Conservation (phyloP, 371 early-diverging fungal genomes). For the Mucor lusitanicus region DNA sequence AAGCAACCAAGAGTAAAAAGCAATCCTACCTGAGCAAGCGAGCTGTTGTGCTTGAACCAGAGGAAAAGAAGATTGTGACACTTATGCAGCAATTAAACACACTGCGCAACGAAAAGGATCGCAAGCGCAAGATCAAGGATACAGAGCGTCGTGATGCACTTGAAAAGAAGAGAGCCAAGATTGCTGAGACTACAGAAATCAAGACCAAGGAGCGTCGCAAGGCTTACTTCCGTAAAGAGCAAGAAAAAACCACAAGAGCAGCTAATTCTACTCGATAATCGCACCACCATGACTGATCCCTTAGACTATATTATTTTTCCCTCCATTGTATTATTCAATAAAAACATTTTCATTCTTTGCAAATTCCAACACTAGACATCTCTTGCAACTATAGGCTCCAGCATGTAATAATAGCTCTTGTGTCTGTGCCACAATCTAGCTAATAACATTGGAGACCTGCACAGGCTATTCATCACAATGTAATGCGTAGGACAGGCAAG, state of each 20-base stretch:
- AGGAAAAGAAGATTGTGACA: conserved; percentile 83
- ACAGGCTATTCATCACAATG: too few species aligned
- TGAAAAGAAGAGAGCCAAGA: conserved; percentile 63
- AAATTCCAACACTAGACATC: too few species aligned
- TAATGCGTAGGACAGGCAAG: too few species aligned
- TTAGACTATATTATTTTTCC: background rate
- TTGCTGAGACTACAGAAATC: conserved; percentile 42
- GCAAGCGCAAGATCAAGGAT: conserved; percentile 73
- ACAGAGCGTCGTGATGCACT: conserved; percentile 45
- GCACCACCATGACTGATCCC: too few species aligned
- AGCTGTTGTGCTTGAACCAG: conserved; percentile 89
- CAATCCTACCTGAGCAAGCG: conserved; percentile 64
- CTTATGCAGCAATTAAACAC: conserved; percentile 89
- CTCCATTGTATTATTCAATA: background rate
- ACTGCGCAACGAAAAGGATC: conserved; percentile 80
- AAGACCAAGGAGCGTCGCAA: conserved; percentile 53
- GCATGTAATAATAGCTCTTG: too few species aligned
- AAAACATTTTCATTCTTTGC: too few species aligned
- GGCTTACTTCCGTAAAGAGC: conserved; percentile 50
- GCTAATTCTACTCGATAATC: conserved; percentile 9
- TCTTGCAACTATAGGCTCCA: too few species aligned
- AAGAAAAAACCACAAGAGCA: conserved; percentile 19
- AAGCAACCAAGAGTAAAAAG: conserved; percentile 46
- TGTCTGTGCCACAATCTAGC: too few species aligned
- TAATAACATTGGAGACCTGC: too few species aligned